These are phyloP conservation scores for Pseudocercospora macadamiae DNA, from an alignment of 2,329 filamentous ascomycete genomes.

Conservation along the genomic window DNA sequence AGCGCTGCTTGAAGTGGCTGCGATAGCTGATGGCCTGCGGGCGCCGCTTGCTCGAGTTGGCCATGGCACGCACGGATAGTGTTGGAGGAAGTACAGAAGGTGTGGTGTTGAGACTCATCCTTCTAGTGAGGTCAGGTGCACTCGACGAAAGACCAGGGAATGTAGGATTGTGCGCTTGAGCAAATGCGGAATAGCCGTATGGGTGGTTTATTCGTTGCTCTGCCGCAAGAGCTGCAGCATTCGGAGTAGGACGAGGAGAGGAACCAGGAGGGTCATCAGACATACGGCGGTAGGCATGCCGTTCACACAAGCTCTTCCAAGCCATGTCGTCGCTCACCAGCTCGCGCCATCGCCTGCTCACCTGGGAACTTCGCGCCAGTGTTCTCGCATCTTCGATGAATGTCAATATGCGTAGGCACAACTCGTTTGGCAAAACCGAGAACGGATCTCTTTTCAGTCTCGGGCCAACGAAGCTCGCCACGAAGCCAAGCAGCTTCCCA, in stretches of 20 bases:
- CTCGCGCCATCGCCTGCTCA: conserved; percentile 93
- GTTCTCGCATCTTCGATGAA: conserved; percentile 98
- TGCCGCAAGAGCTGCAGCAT: conserved; percentile 14
- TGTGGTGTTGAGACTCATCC: conserved; percentile 28
- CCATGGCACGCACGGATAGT: conserved; percentile 33
- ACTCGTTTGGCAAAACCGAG: conserved; percentile 84
- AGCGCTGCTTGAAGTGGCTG: conserved; percentile 96
- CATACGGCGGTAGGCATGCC: conserved; percentile 78
- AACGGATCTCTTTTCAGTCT: conserved; percentile 96
- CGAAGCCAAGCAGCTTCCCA: conserved; percentile 91
- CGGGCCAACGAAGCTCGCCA: conserved; percentile 93
- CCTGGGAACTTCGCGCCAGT: conserved; percentile 87
- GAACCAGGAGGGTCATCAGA: conserved; percentile 46
- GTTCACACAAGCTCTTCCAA: conserved; percentile 96
- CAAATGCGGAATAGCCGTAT: conserved; percentile 32
- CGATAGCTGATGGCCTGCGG: conserved; percentile 81
- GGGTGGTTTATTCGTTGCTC: conserved; percentile 32
- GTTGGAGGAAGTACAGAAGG: conserved; percentile 31
- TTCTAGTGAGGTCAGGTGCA: conserved; percentile 49
- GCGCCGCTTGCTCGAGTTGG: conserved; percentile 47
- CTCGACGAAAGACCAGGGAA: conserved; percentile 48
- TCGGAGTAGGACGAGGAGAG: conserved; percentile 26
- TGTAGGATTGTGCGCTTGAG: conserved; percentile 32
- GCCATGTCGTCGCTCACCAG: conserved; percentile 94
- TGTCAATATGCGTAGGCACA: conserved; percentile 90